Percentiles rank a stretch among this genome's conserved stretches.
Conservation (phyloP, 2,329 filamentous ascomycete genomes). For the Chaetomium globosum region DNA sequence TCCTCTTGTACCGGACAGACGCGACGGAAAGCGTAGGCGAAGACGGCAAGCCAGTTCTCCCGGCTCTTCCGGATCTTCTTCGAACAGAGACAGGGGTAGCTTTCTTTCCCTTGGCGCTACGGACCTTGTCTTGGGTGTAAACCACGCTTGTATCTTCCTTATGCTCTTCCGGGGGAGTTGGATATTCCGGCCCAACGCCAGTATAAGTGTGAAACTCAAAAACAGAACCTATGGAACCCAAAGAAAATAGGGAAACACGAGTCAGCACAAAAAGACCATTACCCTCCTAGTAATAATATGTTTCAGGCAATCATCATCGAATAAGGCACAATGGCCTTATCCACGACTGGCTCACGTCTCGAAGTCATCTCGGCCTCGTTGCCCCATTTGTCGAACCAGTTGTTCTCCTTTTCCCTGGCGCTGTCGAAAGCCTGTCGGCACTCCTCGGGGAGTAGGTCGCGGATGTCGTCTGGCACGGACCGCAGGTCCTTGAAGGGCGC, state of each 20-base stretch:
- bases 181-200: neutral
- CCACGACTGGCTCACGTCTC: slow-evolving; percentile 58
- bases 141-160: neutral
- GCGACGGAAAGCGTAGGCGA: slow-evolving; percentile 3
- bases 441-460: slow-evolving; percentile 66
- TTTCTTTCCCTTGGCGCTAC: neutral
- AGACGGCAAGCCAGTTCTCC: neutral
- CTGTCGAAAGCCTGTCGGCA: slow-evolving; percentile 73
- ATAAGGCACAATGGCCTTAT: slow-evolving; percentile 66
- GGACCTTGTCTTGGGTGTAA: neutral
- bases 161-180: neutral
- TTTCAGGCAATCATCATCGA: slow-evolving; percentile 43
- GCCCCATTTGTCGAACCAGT: slow-evolving; percentile 76
- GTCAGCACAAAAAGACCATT: slow-evolving; percentile 7
- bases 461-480: slow-evolving; percentile 66
- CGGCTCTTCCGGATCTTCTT: too few relatives aligned
- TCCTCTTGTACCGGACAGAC: neutral
- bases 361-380: slow-evolving; percentile 63
- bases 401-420: slow-evolving; percentile 64
- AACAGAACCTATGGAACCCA: slow-evolving; percentile 11
- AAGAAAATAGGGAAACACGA: neutral
- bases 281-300: slow-evolving; percentile 4
- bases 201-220: neutral
- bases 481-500: slow-evolving; percentile 62
- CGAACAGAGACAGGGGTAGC: neutral